These are phyloP conservation scores for Ascochyta fabae DNA, from an alignment of 2,329 filamentous ascomycete genomes.

Conservation along the genomic window DNA sequence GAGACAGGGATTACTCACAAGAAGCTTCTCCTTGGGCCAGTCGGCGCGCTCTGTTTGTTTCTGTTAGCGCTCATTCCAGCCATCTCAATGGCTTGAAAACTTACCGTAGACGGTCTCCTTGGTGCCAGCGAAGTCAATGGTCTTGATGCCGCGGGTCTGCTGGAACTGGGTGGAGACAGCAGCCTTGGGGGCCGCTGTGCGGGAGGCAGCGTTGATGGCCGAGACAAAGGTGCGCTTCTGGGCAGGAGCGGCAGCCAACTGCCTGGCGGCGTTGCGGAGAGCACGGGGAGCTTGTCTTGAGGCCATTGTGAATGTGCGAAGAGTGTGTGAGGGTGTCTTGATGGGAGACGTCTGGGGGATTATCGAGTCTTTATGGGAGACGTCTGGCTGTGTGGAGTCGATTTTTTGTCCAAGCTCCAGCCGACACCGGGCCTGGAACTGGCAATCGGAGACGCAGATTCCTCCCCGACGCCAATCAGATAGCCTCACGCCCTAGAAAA, in stretches of 20 bases:
- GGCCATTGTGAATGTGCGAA: slow-evolving; percentile 68
- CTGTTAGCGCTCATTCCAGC: slow-evolving; percentile 31
- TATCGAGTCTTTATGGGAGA: slow-evolving; percentile 35
- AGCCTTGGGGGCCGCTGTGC: slow-evolving; percentile 55
- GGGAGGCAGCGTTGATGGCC: slow-evolving; percentile 60
- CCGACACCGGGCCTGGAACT: slow-evolving; percentile 17
- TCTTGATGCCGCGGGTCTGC: slow-evolving; percentile 89
- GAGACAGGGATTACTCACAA: slow-evolving; percentile 66
- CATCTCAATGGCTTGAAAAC: slow-evolving; percentile 36
- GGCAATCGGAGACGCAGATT: slow-evolving; percentile 10
- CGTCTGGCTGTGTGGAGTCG: slow-evolving; percentile 17
- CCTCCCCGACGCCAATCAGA: slow-evolving; percentile 18
- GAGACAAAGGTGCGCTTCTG: slow-evolving; percentile 66
- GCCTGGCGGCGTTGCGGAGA: slow-evolving; percentile 63
- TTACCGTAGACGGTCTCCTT: slow-evolving; percentile 94
- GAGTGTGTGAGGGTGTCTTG: slow-evolving; percentile 47
- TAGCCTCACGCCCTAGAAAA: background rate
- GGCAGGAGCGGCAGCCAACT: slow-evolving; percentile 58
- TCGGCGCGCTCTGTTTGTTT: slow-evolving; percentile 81
- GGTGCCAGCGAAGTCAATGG: slow-evolving; percentile 95
- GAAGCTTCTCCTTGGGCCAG: slow-evolving; percentile 98
- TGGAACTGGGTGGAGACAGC: slow-evolving; percentile 61
- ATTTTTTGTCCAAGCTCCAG: slow-evolving; percentile 22
- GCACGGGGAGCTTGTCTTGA: slow-evolving; percentile 73
- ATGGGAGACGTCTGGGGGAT: slow-evolving; percentile 28